Evolutionary conservation across 345 rosid species (phyloP).

Genomic region (Euphorbia pulcherrima): DNA sequence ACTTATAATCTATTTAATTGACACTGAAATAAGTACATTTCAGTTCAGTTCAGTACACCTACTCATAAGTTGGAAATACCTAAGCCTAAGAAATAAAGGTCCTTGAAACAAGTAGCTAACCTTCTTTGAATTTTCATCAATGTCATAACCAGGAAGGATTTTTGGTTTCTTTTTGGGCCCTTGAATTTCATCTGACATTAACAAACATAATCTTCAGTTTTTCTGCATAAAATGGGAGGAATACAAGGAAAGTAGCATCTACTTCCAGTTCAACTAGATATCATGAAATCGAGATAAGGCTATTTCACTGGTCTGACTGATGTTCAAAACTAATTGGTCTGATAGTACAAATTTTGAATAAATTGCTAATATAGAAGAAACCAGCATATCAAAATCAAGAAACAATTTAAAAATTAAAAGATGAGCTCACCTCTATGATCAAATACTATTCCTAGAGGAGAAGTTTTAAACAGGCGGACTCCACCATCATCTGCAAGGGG

Average conservation of each 20-base stretch:
- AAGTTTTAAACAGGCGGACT: slow-evolving; percentile 61
- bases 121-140: slow-evolving; percentile 62
- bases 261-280: slow-evolving; percentile 1
- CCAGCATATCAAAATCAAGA: neutral
- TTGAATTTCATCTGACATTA: slow-evolving; percentile 48
- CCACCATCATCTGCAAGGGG: slow-evolving; percentile 41
- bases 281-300: slow-evolving; percentile 4
- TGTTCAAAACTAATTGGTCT: neutral
- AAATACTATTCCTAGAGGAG: slow-evolving; percentile 64
- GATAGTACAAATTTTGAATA: neutral
- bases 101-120: slow-evolving; percentile 29
- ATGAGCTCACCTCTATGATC: slow-evolving; percentile 50
- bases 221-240: neutral
- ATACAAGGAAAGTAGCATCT: neutral
- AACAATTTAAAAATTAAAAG: neutral
- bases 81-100: neutral
- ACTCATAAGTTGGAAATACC: neutral
- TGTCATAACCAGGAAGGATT: slow-evolving; percentile 48
- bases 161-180: slow-evolving; percentile 75
- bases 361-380: neutral
- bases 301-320: neutral
- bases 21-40: no score
- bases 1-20: no score
- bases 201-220: slow-evolving; percentile 22
- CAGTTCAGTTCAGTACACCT: no score